phyloP scores from a whole-genome alignment of 2,329 filamentous ascomycete genomes.

The Microsporum ferrugineum region DNA sequence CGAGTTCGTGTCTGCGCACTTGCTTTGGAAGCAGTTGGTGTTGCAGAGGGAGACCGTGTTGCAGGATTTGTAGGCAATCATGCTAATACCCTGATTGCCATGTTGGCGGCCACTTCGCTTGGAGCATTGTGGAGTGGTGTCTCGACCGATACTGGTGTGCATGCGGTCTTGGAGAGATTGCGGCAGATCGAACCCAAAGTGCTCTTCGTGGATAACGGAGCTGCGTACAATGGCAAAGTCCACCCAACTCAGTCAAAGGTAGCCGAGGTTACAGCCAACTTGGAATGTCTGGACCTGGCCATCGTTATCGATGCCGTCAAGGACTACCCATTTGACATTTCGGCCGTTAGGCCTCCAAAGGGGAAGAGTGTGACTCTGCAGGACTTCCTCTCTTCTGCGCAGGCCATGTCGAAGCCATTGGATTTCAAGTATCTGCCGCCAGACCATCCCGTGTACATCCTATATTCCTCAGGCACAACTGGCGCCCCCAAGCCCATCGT shows the following conservation, averaged over 20 bases:
- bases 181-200: constrained; percentile 73
- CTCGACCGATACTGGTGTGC: constrained; percentile 82
- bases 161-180: constrained; percentile 77
- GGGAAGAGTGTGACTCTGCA: constrained; percentile 33
- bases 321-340: constrained; percentile 27
- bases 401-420: constrained; percentile 31
- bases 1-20: constrained; percentile 62
- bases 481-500: constrained; percentile 83
- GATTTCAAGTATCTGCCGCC: constrained; percentile 67
- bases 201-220: constrained; percentile 77
- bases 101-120: constrained; percentile 69
- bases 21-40: constrained; percentile 54
- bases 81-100: constrained; percentile 71
- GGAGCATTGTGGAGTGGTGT: constrained; percentile 90
- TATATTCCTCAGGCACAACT: constrained; percentile 89
- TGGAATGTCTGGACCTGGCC: constrained; percentile 57
- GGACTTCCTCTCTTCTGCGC: constrained; percentile 37
- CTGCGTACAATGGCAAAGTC: constrained; percentile 80
- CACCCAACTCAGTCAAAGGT: constrained; percentile 75
- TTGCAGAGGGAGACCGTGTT: constrained; percentile 52
- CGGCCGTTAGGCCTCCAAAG: constrained; percentile 24
- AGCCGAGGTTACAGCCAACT: constrained; percentile 56
- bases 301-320: constrained; percentile 61
- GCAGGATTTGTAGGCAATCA: constrained; percentile 81
- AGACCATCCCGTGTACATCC: constrained; percentile 82